phyloP scores from a whole-genome alignment of 2,329 filamentous ascomycete genomes.

The Neoascochyta sp. region DNA sequence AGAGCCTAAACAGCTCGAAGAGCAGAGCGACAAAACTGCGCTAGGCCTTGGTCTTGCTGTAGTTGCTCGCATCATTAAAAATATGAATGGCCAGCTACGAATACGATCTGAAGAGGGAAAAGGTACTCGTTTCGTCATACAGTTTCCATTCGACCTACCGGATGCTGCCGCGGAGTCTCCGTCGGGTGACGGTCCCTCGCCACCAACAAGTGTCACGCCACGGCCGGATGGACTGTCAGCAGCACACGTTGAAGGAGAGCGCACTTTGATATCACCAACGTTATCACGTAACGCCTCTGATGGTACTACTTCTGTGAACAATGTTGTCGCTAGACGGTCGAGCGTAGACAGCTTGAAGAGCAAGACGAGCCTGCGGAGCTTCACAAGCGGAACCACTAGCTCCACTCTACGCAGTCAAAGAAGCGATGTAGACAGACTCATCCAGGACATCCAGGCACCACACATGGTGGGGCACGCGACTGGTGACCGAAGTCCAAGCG shows the following conservation, averaged over 20 bases:
- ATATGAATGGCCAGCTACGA: slow-evolving; percentile 83
- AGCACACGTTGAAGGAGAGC: slow-evolving; percentile 46
- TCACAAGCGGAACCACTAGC: slow-evolving; percentile 43
- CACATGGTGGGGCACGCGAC: slow-evolving; percentile 26
- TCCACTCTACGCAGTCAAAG: slow-evolving; percentile 44
- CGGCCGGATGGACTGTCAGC: slow-evolving; percentile 9
- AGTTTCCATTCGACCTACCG: slow-evolving; percentile 69
- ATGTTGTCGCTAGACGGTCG: slow-evolving; percentile 14
- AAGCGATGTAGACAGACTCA: slow-evolving; percentile 67
- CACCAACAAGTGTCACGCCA: slow-evolving; percentile 15
- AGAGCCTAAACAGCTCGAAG: slow-evolving; percentile 29
- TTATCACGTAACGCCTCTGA: slow-evolving; percentile 23
- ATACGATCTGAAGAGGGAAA: slow-evolving; percentile 79
- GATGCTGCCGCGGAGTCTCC: slow-evolving; percentile 26
- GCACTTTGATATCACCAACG: slow-evolving; percentile 54
- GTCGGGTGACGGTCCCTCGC: too few species aligned
- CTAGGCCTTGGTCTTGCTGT: slow-evolving; percentile 82
- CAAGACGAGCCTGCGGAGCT: slow-evolving; percentile 47
- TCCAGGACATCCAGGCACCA: slow-evolving; percentile 66
- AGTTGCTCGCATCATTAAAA: slow-evolving; percentile 81
- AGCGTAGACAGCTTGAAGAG: slow-evolving; percentile 50
- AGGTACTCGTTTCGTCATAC: slow-evolving; percentile 77
- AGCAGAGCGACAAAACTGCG: slow-evolving; percentile 44
- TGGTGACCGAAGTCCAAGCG: slow-evolving; percentile 17
- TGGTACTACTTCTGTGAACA: slow-evolving; percentile 4